Evolutionary conservation across 129 eudicot genomes (phyloP).

Genomic region (Chrysanthemum makinoi): DNA sequence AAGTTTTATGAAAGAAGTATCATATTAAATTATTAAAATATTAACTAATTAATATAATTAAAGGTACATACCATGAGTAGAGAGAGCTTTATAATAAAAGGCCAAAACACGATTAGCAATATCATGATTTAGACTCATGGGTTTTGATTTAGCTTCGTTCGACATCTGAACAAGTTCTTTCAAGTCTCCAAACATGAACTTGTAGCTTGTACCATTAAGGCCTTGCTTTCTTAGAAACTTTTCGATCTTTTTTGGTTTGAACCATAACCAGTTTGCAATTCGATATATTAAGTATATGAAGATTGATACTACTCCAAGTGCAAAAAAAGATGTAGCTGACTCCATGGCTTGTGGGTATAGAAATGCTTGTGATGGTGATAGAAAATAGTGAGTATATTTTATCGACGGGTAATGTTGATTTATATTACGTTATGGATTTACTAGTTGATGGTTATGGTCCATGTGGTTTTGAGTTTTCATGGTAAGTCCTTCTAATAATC

Average conservation of each 20-base stretch:
- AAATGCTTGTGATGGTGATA: neutral
- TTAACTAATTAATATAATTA: neutral
- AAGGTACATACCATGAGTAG: constrained; percentile 38
- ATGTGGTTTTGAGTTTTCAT: neutral
- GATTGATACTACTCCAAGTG: constrained; percentile 18
- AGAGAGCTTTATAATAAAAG: constrained; percentile 37
- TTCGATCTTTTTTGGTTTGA: constrained; percentile 49
- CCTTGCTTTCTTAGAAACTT: constrained; percentile 52
- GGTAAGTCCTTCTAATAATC: too few species aligned
- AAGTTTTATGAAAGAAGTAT: neutral
- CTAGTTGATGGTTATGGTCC: constrained; percentile 6
- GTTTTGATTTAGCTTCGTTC: constrained; percentile 35
- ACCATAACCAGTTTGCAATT: constrained; percentile 49
- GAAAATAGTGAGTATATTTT: neutral
- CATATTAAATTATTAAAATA: neutral
- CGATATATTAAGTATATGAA: constrained; percentile 29
- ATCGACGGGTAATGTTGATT: constrained; percentile 15
- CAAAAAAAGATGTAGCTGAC: neutral
- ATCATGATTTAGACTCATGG: constrained; percentile 39
- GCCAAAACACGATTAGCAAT: constrained; percentile 44
- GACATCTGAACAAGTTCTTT: constrained; percentile 43
- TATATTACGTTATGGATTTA: constrained; percentile 14
- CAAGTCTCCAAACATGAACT: constrained; percentile 50
- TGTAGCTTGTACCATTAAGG: constrained; percentile 48
- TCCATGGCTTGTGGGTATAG: constrained; percentile 11